Evolutionary conservation across 2,329 filamentous ascomycete species (phyloP).

Genomic region (Chaetomium globosum): DNA sequence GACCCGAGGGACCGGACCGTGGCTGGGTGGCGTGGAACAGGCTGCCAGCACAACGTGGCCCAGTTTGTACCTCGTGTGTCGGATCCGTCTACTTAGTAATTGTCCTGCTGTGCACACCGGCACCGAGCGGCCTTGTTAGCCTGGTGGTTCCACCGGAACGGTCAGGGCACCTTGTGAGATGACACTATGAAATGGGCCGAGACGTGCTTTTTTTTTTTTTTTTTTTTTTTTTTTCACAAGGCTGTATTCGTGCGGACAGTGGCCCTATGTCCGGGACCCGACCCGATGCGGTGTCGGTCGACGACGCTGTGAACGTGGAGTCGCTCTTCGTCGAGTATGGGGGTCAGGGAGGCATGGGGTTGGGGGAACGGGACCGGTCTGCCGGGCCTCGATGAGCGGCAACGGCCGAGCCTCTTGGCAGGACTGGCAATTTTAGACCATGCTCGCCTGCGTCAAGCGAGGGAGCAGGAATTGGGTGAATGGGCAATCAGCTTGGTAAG

Average conservation of each 20-base stretch:
- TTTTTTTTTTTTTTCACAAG: background rate
- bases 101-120: background rate
- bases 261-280: background rate
- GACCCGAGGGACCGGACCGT: constrained; percentile 4
- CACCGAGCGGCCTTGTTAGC: too few species aligned
- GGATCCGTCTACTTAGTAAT: background rate
- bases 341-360: background rate
- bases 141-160: constrained; percentile 1
- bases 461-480: too few species aligned
- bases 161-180: background rate
- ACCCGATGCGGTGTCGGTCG: background rate
- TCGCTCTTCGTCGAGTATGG: background rate
- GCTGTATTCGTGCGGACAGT: background rate
- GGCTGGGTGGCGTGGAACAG: constrained; percentile 2
- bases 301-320: background rate
- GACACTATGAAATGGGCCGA: constrained; percentile 2
- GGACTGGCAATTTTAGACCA: background rate
- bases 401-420: background rate
- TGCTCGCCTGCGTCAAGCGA: background rate
- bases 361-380: background rate
- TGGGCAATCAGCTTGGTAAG: background rate
- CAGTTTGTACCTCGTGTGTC: background rate
- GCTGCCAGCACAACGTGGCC: constrained; percentile 7
- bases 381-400: constrained; percentile 12
- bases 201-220: background rate